Base-by-base conservation (phyloP, 108 stramenopile species). In the Nitzschia palea region DNA sequence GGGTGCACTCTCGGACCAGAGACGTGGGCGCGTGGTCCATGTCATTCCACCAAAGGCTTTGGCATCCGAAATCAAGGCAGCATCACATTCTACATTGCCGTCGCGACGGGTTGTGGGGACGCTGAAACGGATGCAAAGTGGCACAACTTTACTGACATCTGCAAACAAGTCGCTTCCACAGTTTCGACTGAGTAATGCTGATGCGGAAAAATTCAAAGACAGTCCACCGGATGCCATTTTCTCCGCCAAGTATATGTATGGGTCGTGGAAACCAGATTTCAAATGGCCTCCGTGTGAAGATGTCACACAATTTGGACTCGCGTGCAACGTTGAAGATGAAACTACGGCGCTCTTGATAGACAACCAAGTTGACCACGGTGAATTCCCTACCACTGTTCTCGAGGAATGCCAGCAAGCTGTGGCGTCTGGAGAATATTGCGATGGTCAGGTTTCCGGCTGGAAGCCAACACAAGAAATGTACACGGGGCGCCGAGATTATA, bases 311-410 rank as follows among this genome's bases (percentile, higher is more conserved):
- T 73, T 96, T 44, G 92, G 95, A 36, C 68, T 74, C 1, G 79
- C 85, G 2, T 89, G 86, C 47, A 90, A 80, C 67, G 81, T 97
- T 22, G 83, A 88, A 62, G 90, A 96, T 58, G 97, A 98, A 73
- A 97, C 95, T 1, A 55, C 73, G 59, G 96, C 95, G 1, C 79
- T 97, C 15, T 84, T 97, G 29, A 71, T 81, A 2, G 88, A 95
- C 48, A 56, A 83, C 58, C 85, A 71, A 6, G 91, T 97, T 25
- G 81, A 96, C 59, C 97, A 98, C 69, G 97, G 95, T 5, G 95
- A 96, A 6, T 95, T 96, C 64, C 71, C 86, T 31, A 52, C 73
- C 1, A 59, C 59, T 10, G 94, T 96, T 12, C 62, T 96, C 12
- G 69, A 75, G 6, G 87, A 92, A 61, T 91, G 87, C 10, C 86